Evolutionary conservation across 306 rosid genomes (phyloP), one percentile per base, ranked within the genome.

Genomic region (Acmispon strigosus): DNA sequence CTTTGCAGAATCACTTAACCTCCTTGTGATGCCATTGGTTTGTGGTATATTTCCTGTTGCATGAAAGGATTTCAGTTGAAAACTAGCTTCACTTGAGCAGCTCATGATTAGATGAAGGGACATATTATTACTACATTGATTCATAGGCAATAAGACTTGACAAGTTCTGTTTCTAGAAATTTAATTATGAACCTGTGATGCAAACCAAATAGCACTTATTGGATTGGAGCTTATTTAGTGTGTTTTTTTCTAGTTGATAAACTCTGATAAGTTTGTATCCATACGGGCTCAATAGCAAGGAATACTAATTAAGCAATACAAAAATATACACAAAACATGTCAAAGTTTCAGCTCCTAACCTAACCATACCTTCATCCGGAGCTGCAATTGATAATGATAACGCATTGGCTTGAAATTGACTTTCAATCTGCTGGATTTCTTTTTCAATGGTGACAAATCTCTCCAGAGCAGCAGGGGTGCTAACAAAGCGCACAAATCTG

Each of bases 381-480:
- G 57, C 61, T 50, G 72, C 63, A 66, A 10, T 39, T 16, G 81
- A 74, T 51, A 73, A 65, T 10, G 69, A 81, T 43, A 80, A 71
- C 0, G 85, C 83, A 48, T 81, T 82, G 2, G 76, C 74, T 70
- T 85, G 78, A 66, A 70, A 81, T 64, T 89, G 84, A 77, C 75
- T 79, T 71, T 83, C 81, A 66, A 82, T 85, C 81, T 88, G 93
- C 76, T 70, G 78, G 66, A 85, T 83, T 77, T 88, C 93, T 53
- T 62, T 85, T 57, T 88, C 90, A 76, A 85, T 55, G 75, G 62
- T 81, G 50, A 81, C 84, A 79, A 88, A 88, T 72, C 93, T 85
- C 88, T 88, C 93, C 70, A 88, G 51, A 81, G 85, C 64, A 2
- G 86, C 88, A 13, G 90, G 93, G 32, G 93, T 85, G 87, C 93